These are phyloP conservation scores for Tephrocybe sp. DNA, from an alignment of 768 basidiomycete genomes.

Conservation along the genomic window DNA sequence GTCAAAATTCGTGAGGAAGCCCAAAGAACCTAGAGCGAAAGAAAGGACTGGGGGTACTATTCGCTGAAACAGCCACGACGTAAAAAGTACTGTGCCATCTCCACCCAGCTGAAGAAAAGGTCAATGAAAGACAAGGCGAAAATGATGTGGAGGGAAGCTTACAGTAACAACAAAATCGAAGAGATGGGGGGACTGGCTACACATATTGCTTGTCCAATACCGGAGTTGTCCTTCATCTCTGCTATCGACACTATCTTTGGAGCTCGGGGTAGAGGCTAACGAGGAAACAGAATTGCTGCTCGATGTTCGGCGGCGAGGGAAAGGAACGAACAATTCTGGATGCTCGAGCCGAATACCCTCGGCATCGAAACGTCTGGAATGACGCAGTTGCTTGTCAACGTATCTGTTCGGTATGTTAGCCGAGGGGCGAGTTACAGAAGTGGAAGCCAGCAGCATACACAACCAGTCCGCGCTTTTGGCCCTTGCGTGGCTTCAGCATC, in stretches of 20 bases:
- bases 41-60: slow-evolving; percentile 98
- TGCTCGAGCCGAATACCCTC: slow-evolving; percentile 81
- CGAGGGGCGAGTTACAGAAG: slow-evolving; percentile 4
- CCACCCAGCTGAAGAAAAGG: slow-evolving; percentile 78
- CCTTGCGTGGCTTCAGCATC: slow-evolving; percentile 79
- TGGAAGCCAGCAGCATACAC: slow-evolving; percentile 62
- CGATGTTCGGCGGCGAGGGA: slow-evolving; percentile 72
- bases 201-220: slow-evolving; percentile 98
- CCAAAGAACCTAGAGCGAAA: slow-evolving; percentile 94
- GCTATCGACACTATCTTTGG: slow-evolving; percentile 38
- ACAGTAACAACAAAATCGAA: slow-evolving; percentile 99
- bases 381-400: slow-evolving; percentile 87
- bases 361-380: slow-evolving; percentile 92
- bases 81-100: slow-evolving; percentile 97
- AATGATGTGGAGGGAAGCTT: slow-evolving; percentile 12
- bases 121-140: neutral
- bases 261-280: slow-evolving; percentile 41
- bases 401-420: slow-evolving; percentile 51
- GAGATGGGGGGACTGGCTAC: slow-evolving; percentile 81
- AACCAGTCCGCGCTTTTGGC: slow-evolving; percentile 71
- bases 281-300: slow-evolving; percentile 63
- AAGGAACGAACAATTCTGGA: slow-evolving; percentile 83
- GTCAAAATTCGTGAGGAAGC: slow-evolving; percentile 97
- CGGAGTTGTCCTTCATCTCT: slow-evolving; percentile 86
- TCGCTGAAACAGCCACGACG: slow-evolving; percentile 97